A percentile compares a stretch with the other conserved stretches of the same genome.
Conservation (phyloP, 371 early-diverging fungal genomes). For the Circinella umbellata region DNA sequence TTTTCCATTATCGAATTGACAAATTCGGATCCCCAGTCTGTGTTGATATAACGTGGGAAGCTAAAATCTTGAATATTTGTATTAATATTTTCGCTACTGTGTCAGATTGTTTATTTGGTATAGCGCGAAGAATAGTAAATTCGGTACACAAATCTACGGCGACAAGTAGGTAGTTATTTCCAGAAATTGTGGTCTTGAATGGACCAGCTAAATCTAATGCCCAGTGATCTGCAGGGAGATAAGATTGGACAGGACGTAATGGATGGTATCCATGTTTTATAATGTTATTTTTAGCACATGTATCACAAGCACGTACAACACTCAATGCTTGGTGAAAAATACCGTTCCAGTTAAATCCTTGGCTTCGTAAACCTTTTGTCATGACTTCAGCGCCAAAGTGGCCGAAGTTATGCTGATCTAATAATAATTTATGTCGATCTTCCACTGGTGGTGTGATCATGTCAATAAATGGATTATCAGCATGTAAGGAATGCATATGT, state of each 20-base stretch:
- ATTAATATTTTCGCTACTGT: no score
- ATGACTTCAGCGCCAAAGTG: slow-evolving; percentile 11
- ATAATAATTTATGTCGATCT: neutral
- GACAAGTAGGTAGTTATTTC: no score
- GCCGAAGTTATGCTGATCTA: neutral
- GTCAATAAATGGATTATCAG: neutral
- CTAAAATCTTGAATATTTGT: no score
- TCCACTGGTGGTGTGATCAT: neutral
- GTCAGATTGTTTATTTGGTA: no score
- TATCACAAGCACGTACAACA: neutral
- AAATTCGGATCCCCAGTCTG: no score
- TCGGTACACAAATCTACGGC: no score
- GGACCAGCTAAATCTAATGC: neutral
- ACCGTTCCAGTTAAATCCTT: neutral
- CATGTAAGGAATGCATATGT: neutral
- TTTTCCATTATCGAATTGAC: no score
- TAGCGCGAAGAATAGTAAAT: no score
- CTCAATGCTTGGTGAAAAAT: neutral
- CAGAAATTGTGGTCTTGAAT: no score
- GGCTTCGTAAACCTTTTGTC: neutral
- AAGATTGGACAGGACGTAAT: neutral
- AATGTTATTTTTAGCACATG: neutral
- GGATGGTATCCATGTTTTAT: slow-evolving; percentile 5
- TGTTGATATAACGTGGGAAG: no score
- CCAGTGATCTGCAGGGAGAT: neutral